Percentiles rank a stretch among this genome's conserved stretches.
Evolutionary conservation across 306 rosid genomes (phyloP).

Genomic region (Quercus engelmannii): DNA sequence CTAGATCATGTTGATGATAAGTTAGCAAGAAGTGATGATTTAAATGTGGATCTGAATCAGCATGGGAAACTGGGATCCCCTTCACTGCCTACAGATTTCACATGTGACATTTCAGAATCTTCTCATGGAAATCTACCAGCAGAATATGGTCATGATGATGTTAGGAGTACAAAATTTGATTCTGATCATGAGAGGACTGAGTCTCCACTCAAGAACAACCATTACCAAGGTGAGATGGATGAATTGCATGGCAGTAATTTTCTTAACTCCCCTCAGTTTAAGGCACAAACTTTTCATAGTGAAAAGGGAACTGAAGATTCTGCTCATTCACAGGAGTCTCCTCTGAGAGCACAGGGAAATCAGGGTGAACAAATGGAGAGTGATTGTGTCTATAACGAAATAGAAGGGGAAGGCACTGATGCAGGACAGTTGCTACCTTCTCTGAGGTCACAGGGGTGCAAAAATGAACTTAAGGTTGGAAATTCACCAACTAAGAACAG

Average conservation of each 20-base stretch:
- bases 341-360: neutral
- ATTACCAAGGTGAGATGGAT: slow-evolving; percentile 1
- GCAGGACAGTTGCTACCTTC: neutral
- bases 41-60: neutral
- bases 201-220: neutral
- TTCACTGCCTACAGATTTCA: neutral
- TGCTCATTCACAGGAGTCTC: slow-evolving; percentile 8
- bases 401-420: neutral
- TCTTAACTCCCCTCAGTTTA: neutral
- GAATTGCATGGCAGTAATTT: slow-evolving; percentile 5
- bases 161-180: neutral
- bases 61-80: neutral
- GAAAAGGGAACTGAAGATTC: slow-evolving; percentile 5
- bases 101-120: neutral
- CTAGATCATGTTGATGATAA: neutral
- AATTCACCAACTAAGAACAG: neutral
- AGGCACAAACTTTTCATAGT: neutral
- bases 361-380: neutral
- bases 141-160: neutral
- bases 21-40: neutral
- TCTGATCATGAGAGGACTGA: neutral
- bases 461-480: neutral
- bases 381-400: neutral
- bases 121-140: neutral
- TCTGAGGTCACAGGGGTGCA: neutral